Evolutionary conservation across 1,284 basidiomycete species (phyloP), one percentile per base, ranked within the genome.

Genomic region (Fomitopsis betulina): DNA sequence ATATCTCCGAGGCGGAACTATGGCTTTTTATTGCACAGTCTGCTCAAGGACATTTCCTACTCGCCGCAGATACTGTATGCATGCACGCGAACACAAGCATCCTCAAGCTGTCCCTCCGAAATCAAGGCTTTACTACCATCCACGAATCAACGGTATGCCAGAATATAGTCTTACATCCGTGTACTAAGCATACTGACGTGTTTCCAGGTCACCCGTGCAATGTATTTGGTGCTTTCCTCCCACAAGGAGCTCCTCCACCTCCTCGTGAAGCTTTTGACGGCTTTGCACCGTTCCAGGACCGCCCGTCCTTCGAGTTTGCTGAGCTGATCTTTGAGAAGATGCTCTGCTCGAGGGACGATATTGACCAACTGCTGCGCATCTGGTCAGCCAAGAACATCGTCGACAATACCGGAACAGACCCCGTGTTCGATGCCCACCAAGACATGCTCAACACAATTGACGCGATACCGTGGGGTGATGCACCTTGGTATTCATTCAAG

Each of bases 221-320:
- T 30, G 4, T 30, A 4, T 3, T 4, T 7, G 27, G 27, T 3
- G 7, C 7, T 30, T 23, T 23, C 13, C 42, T 43, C 19, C 42
- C 42, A 6, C 42, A 21, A 6, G 42, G 42, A 1, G 3, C 42
- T 5, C 42, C 21, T 2, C 42, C 42, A 8, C 13, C 19, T 2
- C 6, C n/a, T 23, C 19, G 3, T 6, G 21, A 23, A 9, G 21
- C 42, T 8, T 2, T 43, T 21, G 13, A 21, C 19, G 19, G 10
- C 32, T 53, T 23, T 9, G 15, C 2, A 8, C 51, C 51, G 2
- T 53, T 37, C 21, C 21, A 37, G 30, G 21, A 38, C 23, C 56
- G 58, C 2, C 30, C 56, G 2, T 37, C 58, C 8, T 66, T 64
- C 32, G 56, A 66, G 40, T 35, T 56, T 3, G 61, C 63, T 0